phyloP scores from a whole-genome alignment of 2,329 filamentous ascomycete genomes.

The Talaromyces rugulosus region DNA sequence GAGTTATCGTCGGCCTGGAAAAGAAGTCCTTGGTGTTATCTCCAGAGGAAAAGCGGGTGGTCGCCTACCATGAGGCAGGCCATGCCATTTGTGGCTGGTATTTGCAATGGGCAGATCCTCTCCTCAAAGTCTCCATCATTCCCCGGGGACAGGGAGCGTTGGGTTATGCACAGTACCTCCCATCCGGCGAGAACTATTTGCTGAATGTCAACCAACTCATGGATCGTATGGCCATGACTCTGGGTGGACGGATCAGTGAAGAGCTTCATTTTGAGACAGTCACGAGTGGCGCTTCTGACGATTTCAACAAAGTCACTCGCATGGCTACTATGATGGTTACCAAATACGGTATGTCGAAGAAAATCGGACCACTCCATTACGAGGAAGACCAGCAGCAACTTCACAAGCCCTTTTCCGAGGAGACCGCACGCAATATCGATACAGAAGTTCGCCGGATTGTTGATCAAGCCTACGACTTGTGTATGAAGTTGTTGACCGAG shows the following conservation, averaged over 20 bases:
- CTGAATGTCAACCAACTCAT: slow-evolving; percentile 95
- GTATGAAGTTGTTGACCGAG: slow-evolving; percentile 72
- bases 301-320: slow-evolving; percentile 96
- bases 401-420: slow-evolving; percentile 93
- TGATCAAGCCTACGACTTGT: slow-evolving; percentile 87
- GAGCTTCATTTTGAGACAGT: slow-evolving; percentile 96
- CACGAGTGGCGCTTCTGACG: slow-evolving; percentile 89
- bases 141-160: slow-evolving; percentile 89
- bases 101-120: slow-evolving; percentile 90
- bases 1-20: slow-evolving; percentile 92
- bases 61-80: slow-evolving; percentile 96
- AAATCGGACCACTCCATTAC: slow-evolving; percentile 90
- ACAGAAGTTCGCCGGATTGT: slow-evolving; percentile 86
- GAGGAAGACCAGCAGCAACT: slow-evolving; percentile 76
- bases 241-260: slow-evolving; percentile 90
- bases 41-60: slow-evolving; percentile 89
- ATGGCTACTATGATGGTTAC: slow-evolving; percentile 98
- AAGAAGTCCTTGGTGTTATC: slow-evolving; percentile 94
- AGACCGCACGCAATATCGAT: slow-evolving; percentile 90
- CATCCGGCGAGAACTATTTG: slow-evolving; percentile 82
- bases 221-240: slow-evolving; percentile 99
- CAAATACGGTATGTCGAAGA: slow-evolving; percentile 97
- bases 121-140: slow-evolving; percentile 98
- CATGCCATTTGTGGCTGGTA: slow-evolving; percentile 99
- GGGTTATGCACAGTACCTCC: slow-evolving; percentile 97